These are phyloP conservation scores for Neolecta irregularis DNA, from an alignment of 1,139 yeast species.

Conservation along the genomic window DNA sequence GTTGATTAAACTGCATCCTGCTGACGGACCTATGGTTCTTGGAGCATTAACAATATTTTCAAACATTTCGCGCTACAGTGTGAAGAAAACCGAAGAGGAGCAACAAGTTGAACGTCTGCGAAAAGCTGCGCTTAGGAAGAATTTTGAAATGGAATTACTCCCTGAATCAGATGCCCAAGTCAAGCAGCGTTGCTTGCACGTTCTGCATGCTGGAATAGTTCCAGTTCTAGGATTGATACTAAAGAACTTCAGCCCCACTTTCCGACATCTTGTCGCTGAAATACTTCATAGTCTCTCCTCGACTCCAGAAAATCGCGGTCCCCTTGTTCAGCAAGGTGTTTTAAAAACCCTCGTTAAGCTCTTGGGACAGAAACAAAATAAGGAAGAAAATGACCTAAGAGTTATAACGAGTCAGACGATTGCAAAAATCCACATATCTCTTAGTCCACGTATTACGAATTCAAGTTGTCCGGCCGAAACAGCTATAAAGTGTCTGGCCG, in stretches of 20 bases:
- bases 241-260: constrained; percentile 1
- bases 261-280: constrained; percentile 1
- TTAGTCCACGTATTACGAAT: neutral
- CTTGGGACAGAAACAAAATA: constrained; percentile 1
- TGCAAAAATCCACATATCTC: constrained; percentile 1
- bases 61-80: constrained; percentile 1
- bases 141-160: neutral
- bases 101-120: neutral
- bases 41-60: neutral
- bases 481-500: neutral
- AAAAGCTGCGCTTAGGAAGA: neutral
- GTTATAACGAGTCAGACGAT: constrained; percentile 1
- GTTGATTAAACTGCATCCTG: constrained; percentile 1
- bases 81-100: constrained; percentile 2
- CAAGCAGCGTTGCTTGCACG: constrained; percentile 1
- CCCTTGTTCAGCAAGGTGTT: constrained; percentile 3
- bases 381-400: neutral
- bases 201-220: constrained; percentile 1
- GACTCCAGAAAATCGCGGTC: neutral
- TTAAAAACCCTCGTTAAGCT: constrained; percentile 2
- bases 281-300: neutral
- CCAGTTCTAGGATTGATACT: neutral
- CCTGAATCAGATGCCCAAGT: constrained; percentile 3
- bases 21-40: neutral
- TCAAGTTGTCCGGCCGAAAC: constrained; percentile 2